A percentile compares a stretch with the other conserved stretches of the same genome.
These are phyloP conservation scores for Leccinum incarnatum DNA, from an alignment of 768 basidiomycete species.

Conservation along the genomic window DNA sequence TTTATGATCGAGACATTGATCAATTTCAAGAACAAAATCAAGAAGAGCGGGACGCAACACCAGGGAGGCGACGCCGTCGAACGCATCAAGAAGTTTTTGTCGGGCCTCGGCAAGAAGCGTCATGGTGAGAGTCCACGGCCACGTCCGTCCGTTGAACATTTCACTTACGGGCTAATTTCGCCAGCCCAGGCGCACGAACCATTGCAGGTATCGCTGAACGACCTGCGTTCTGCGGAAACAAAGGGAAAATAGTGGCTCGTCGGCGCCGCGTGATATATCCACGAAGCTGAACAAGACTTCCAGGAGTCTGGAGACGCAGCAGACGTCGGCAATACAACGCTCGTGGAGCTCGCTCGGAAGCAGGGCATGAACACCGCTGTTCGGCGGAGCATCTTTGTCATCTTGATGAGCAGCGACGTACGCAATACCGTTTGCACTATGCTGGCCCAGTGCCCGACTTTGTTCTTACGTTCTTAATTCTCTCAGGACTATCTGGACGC, in stretches of 20 bases:
- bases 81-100: slow-evolving; percentile 85
- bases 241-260: too few relatives aligned
- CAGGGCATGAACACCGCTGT: slow-evolving; percentile 99
- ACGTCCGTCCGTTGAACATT: neutral
- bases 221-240: too few relatives aligned
- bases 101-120: slow-evolving; percentile 70
- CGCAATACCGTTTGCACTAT: slow-evolving; percentile 21
- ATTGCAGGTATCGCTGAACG: too few relatives aligned
- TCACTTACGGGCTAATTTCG: neutral
- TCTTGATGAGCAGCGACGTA: slow-evolving; percentile 95
- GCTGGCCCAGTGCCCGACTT: neutral
- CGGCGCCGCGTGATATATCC: too few relatives aligned
- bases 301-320: too few relatives aligned
- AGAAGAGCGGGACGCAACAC: slow-evolving; percentile 59
- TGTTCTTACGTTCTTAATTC: neutral
- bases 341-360: too few relatives aligned
- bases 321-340: too few relatives aligned
- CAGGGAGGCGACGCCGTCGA: slow-evolving; percentile 76
- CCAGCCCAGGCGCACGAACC: too few relatives aligned
- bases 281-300: too few relatives aligned
- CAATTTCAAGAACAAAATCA: slow-evolving; percentile 87
- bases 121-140: slow-evolving; percentile 47
- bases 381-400: slow-evolving; percentile 84
- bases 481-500: slow-evolving; percentile 93
- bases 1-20: slow-evolving; percentile 95